phyloP scores from a whole-genome alignment of 1,284 basidiomycete genomes.

The Marasmius oreades region DNA sequence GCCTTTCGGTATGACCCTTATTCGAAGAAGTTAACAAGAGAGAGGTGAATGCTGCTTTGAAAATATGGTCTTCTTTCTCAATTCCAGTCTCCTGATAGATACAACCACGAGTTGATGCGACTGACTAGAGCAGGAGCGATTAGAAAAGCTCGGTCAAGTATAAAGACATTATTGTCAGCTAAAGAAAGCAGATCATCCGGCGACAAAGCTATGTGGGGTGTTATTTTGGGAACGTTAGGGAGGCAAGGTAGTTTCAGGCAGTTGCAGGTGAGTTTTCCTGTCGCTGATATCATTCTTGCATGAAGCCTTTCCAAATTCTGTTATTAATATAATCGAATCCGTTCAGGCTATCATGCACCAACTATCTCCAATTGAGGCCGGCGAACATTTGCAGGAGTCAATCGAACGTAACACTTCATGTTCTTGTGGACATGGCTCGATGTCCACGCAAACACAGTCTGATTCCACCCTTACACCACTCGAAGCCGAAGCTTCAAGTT shows the following conservation, averaged over 20 bases:
- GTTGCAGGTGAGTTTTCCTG: conserved; percentile 53
- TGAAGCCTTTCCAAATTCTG: not conserved
- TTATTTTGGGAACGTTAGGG: conserved; percentile 94
- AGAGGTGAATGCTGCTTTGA: conserved; percentile 38
- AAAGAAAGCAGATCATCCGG: conserved; percentile 7
- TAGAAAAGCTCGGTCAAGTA: conserved; percentile 63
- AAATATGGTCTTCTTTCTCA: not conserved
- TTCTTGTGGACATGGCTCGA: too few relatives aligned
- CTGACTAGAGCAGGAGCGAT: conserved; percentile 76
- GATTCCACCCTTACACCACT: not conserved
- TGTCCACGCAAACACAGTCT: too few relatives aligned
- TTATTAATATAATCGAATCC: not conserved
- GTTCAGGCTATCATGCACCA: conserved; percentile 75
- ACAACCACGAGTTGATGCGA: conserved; percentile 90
- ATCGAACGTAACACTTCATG: too few relatives aligned
- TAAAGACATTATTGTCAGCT: conserved; percentile 32
- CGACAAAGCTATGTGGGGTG: conserved; percentile 67
- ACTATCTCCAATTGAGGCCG: conserved; percentile 34
- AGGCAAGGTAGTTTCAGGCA: conserved; percentile 93
- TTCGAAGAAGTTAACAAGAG: conserved; percentile 93
- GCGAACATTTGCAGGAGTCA: too few relatives aligned
- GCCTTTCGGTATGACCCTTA: conserved; percentile 99
- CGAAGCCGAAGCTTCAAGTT: not conserved
- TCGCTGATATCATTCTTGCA: not conserved
- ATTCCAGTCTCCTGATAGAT: conserved; percentile 29